Evolutionary conservation across 164 flowering plant genomes (phyloP).

Genomic region (Akebia trifoliata): DNA sequence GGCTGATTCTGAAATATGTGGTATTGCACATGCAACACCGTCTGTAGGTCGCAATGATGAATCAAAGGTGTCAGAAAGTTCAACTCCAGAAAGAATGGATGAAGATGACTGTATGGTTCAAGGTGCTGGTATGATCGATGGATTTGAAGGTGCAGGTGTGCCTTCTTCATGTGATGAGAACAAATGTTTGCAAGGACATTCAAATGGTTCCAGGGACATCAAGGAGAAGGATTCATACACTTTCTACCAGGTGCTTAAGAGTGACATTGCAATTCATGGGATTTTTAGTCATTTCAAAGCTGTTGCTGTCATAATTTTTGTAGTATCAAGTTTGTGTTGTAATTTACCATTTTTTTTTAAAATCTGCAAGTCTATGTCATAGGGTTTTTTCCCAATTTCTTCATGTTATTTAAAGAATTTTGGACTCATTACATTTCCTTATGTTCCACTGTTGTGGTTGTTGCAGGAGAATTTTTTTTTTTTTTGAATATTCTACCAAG

Average conservation of each 20-base stretch:
- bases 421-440: too few species aligned
- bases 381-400: too few species aligned
- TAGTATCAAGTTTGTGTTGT: too few species aligned
- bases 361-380: too few species aligned
- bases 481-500: neutral
- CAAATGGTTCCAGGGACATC: constrained; percentile 23
- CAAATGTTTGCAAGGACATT: constrained; percentile 24
- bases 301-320: too few species aligned
- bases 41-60: constrained; percentile 16
- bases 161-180: constrained; percentile 43
- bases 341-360: too few species aligned
- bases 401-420: too few species aligned
- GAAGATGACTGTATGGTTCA: constrained; percentile 22
- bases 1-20: constrained; percentile 16
- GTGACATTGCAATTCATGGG: neutral
- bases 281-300: too few species aligned
- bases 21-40: constrained; percentile 9
- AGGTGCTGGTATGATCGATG: constrained; percentile 23
- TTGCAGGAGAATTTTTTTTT: too few species aligned
- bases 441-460: too few species aligned
- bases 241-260: constrained; percentile 76
- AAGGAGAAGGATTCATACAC: constrained; percentile 59
- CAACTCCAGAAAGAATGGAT: constrained; percentile 19
- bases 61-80: constrained; percentile 7
- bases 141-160: constrained; percentile 24